phyloP scores from a whole-genome alignment of 768 basidiomycete species.

The Stropharia rugosoannulata region DNA sequence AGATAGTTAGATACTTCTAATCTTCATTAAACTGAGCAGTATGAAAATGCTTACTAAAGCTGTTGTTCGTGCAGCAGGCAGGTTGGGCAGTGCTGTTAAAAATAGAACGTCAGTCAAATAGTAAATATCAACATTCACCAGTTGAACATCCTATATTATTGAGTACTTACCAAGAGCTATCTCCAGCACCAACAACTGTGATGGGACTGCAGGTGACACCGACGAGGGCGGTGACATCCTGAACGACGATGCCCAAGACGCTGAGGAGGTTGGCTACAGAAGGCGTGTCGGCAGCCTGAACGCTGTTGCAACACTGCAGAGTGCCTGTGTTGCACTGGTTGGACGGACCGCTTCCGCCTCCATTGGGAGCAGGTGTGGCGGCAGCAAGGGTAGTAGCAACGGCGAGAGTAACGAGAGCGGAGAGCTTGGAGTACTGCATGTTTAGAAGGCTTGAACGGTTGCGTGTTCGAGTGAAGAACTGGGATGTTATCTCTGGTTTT shows the following conservation, averaged over 20 bases:
- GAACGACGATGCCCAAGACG: conserved; percentile 22
- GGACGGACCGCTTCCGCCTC: background rate
- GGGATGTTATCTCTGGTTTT: too few species aligned
- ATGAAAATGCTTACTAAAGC: conserved; percentile 19
- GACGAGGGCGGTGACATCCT: conserved; percentile 21
- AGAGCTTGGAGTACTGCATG: conserved; percentile 20
- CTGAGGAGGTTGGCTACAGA: conserved; percentile 13
- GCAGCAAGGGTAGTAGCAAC: conserved; percentile 22
- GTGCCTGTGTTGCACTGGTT: conserved; percentile 23
- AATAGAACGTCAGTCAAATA: background rate
- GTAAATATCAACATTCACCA: background rate
- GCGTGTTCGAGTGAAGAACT: too few species aligned
- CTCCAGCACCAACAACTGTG: conserved; percentile 21
- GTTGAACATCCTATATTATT: background rate
- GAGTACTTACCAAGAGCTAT: conserved; percentile 19
- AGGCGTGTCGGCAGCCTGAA: conserved; percentile 15
- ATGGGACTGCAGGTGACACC: conserved; percentile 28
- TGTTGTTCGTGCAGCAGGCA: conserved; percentile 29
- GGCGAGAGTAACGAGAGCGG: conserved; percentile 16
- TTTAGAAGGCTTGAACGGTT: background rate
- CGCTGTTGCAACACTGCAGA: conserved; percentile 30
- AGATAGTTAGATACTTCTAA: background rate
- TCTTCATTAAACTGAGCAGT: background rate
- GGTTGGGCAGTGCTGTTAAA: conserved; percentile 22
- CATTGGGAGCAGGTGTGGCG: conserved; percentile 13